These are phyloP conservation scores for Ambrosia artemisiifolia DNA, from an alignment of 129 eudicot species.

Conservation along the genomic window DNA sequence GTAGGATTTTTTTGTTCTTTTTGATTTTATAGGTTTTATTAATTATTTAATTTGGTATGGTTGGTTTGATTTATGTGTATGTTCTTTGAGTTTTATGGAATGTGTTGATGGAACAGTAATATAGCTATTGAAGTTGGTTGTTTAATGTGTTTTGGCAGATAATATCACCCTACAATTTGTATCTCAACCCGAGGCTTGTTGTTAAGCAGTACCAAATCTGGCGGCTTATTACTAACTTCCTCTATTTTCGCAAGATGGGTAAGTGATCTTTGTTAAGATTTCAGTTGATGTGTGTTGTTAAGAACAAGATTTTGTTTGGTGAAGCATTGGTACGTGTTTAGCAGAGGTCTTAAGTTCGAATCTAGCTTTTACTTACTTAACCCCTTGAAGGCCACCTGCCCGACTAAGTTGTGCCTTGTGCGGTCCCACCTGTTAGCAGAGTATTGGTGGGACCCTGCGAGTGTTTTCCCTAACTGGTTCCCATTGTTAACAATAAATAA, in stretches of 20 bases:
- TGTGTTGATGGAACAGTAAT: not conserved
- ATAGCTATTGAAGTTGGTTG: not conserved
- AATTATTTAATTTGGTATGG: not conserved
- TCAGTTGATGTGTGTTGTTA: not conserved
- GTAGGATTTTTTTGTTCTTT: no score
- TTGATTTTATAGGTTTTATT: not conserved
- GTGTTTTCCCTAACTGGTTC: no score
- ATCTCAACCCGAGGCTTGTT: constrained; percentile 78
- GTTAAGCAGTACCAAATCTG: constrained; percentile 78
- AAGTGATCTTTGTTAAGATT: constrained; percentile 1
- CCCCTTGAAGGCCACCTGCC: no score
- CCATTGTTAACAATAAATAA: no score
- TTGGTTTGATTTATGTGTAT: not conserved
- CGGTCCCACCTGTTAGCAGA: no score
- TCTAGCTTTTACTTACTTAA: no score
- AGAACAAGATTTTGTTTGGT: not conserved
- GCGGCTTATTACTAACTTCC: constrained; percentile 79
- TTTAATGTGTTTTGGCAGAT: constrained; percentile 51
- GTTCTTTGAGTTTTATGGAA: not conserved
- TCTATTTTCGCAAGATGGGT: constrained; percentile 95
- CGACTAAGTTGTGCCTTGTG: no score
- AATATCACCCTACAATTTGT: constrained; percentile 70
- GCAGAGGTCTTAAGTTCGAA: no score
- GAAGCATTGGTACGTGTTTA: no score
- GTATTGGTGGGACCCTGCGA: no score